Conservation (phyloP, 441 rosid species). For the Monsonia emarginata region DNA sequence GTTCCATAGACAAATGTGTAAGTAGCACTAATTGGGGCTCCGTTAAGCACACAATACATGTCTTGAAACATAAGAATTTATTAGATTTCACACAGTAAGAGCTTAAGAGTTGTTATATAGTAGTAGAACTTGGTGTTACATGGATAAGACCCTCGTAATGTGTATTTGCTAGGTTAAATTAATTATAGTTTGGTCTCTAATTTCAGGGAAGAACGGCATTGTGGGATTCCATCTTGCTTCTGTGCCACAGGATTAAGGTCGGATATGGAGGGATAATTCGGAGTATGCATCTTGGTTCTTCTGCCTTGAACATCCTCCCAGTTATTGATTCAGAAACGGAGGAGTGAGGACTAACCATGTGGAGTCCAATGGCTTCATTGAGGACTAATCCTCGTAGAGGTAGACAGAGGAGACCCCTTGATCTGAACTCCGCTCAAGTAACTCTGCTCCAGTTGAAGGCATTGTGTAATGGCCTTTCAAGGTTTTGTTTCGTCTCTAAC, state of each 20-base stretch:
- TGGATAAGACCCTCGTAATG: no score
- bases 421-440: no score
- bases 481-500: background rate
- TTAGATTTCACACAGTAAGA: no score
- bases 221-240: conserved; percentile 75
- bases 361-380: background rate
- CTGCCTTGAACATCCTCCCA: conserved; percentile 62
- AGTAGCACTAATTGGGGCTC: no score
- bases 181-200: conserved; percentile 5
- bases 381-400: no score
- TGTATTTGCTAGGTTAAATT: background rate
- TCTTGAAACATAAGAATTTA: no score
- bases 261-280: conserved; percentile 70
- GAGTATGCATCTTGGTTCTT: conserved; percentile 79
- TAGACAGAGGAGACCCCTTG: no score
- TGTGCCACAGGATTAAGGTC: conserved; percentile 66
- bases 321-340: conserved; percentile 55
- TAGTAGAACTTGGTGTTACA: no score
- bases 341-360: conserved; percentile 38
- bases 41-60: no score
- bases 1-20: no score
- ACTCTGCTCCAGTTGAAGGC: background rate
- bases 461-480: no score
- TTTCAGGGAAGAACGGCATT: conserved; percentile 78
- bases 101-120: no score